These are phyloP conservation scores for Cytospora chrysosperma DNA, from an alignment of 2,329 filamentous ascomycete genomes.

Conservation along the genomic window DNA sequence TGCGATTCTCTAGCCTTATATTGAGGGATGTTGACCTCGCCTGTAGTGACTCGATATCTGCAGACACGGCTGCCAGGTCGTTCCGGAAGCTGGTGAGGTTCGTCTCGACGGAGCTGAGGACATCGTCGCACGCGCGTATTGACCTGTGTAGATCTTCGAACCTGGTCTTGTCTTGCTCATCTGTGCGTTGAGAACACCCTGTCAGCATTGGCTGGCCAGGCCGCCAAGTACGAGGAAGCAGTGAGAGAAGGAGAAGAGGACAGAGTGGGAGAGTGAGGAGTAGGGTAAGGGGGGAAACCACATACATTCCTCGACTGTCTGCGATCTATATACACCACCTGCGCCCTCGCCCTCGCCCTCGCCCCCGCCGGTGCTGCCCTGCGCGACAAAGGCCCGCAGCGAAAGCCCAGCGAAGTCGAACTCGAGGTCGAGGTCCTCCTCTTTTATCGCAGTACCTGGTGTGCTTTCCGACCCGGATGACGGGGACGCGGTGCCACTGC, in stretches of 20 bases:
- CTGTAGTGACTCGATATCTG: slow-evolving; percentile 93
- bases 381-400: slow-evolving; percentile 65
- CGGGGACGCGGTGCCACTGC: background rate
- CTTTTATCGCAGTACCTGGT: slow-evolving; percentile 34
- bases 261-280: slow-evolving; percentile 5
- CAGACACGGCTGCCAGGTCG: slow-evolving; percentile 86
- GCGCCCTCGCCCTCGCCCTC: slow-evolving; percentile 29
- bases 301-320: slow-evolving; percentile 73
- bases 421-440: slow-evolving; percentile 59
- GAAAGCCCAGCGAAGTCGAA: slow-evolving; percentile 79
- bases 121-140: slow-evolving; percentile 87
- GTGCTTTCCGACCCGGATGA: slow-evolving; percentile 14
- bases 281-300: slow-evolving; percentile 31
- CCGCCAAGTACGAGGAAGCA: slow-evolving; percentile 3
- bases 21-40: slow-evolving; percentile 81
- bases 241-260: background rate
- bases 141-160: slow-evolving; percentile 90
- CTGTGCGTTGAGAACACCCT: slow-evolving; percentile 39
- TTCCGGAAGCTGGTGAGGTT: slow-evolving; percentile 92
- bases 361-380: slow-evolving; percentile 34
- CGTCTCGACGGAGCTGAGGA: slow-evolving; percentile 86
- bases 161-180: slow-evolving; percentile 77
- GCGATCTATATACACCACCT: slow-evolving; percentile 47
- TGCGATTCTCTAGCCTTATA: slow-evolving; percentile 82
- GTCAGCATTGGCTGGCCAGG: background rate